These are phyloP conservation scores for Ogataea saltuana DNA, from an alignment of 805 yeast species.

Conservation along the genomic window DNA sequence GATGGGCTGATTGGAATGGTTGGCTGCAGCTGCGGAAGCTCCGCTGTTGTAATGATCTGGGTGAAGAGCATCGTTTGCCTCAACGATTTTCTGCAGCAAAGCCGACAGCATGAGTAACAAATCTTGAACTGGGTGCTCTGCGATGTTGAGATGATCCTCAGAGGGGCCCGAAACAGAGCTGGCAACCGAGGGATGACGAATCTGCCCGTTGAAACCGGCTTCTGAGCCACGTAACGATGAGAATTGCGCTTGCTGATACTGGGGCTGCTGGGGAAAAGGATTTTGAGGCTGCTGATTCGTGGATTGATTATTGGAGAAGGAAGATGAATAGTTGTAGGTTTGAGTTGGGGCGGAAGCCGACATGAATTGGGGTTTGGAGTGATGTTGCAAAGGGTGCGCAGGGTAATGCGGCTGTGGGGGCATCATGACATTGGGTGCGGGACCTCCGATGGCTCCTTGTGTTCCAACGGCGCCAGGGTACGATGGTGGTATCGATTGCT, in stretches of 20 bases:
- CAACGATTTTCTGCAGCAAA: constrained; percentile 80
- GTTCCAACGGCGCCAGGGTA: too few species aligned
- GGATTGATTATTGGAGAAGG: constrained; percentile 15
- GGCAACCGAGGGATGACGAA: background rate
- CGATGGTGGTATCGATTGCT: constrained; percentile 27
- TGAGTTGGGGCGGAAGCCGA: constrained; percentile 34
- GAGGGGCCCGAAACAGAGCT: constrained; percentile 1
- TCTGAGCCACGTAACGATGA: too few species aligned
- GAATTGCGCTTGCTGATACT: too few species aligned
- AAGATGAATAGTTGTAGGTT: constrained; percentile 20
- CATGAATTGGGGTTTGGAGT: constrained; percentile 24
- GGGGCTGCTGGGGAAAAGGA: constrained; percentile 18
- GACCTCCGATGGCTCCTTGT: too few species aligned
- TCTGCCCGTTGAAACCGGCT: background rate
- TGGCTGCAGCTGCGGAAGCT: constrained; percentile 24
- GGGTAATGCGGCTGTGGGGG: constrained; percentile 14
- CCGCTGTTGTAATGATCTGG: constrained; percentile 59
- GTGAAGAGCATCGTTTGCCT: constrained; percentile 82
- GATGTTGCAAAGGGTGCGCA: constrained; percentile 6
- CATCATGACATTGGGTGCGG: constrained; percentile 6
- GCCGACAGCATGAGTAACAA: constrained; percentile 83
- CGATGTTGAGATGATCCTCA: constrained; percentile 66
- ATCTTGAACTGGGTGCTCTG: constrained; percentile 79
- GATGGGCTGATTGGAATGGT: constrained; percentile 10
- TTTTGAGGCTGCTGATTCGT: constrained; percentile 11